Conservation (phyloP, 1,284 basidiomycete species). For the Pascua sp. region DNA sequence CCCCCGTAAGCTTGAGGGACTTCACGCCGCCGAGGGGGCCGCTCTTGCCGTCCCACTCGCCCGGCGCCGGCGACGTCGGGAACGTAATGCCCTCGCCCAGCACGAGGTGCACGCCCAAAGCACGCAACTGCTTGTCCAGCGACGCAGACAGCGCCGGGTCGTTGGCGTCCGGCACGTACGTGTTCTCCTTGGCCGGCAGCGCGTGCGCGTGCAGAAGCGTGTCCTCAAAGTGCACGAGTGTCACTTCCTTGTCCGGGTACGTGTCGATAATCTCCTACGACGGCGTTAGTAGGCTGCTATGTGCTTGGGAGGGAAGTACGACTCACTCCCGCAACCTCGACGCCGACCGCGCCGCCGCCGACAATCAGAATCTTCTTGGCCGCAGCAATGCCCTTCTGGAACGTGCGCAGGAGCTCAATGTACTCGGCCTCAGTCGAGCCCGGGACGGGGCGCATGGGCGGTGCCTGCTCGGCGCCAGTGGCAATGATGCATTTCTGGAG, state of each 20-base stretch:
- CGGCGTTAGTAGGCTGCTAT: too few species aligned
- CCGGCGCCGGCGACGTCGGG: constrained; percentile 9
- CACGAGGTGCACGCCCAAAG: constrained; percentile 41
- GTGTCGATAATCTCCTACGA: background rate
- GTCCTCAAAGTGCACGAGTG: constrained; percentile 26
- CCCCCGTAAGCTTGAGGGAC: constrained; percentile 36
- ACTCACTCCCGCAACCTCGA: constrained; percentile 51
- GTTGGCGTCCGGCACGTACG: constrained; percentile 26
- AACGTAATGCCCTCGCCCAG: constrained; percentile 37
- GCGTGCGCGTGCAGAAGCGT: constrained; percentile 27
- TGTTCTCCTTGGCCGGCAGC: constrained; percentile 5
- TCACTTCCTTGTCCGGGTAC: constrained; percentile 33
- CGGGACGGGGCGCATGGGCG: constrained; percentile 41
- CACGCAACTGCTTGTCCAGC: constrained; percentile 36
- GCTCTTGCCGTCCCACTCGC: constrained; percentile 28
- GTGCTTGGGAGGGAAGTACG: too few species aligned
- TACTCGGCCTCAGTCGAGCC: constrained; percentile 26
- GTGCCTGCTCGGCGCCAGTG: constrained; percentile 41
- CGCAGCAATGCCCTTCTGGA: constrained; percentile 37
- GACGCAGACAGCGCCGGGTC: constrained; percentile 30
- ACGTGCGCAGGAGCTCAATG: constrained; percentile 23
- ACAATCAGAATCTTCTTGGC: constrained; percentile 44
- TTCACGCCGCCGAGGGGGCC: constrained; percentile 26
- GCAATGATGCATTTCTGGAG: constrained; percentile 40
- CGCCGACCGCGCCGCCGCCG: constrained; percentile 52